Conservation (phyloP, 495 filamentous ascomycete species). For the Podospora bellae-mahoneyi region DNA sequence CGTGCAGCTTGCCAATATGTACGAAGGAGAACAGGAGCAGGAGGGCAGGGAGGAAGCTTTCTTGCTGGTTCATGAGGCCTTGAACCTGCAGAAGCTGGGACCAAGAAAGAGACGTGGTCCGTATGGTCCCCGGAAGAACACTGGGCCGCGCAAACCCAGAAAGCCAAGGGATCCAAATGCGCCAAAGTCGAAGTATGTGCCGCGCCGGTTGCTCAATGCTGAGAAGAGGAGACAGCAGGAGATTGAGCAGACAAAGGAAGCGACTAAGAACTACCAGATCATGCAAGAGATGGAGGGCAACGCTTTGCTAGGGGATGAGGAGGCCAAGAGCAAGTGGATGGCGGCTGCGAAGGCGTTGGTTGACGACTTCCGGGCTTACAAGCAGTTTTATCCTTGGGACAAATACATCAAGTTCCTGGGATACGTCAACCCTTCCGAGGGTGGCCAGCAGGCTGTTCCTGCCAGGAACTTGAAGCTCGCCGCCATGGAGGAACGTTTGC, state of each 20-base stretch:
- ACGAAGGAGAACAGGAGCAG: constrained; percentile 63
- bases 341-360: constrained; percentile 68
- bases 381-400: constrained; percentile 72
- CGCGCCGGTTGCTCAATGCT: constrained; percentile 37
- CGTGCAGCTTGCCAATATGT: constrained; percentile 73
- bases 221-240: constrained; percentile 39
- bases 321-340: constrained; percentile 65
- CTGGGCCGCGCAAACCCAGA: constrained; percentile 23
- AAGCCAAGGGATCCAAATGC: constrained; percentile 24
- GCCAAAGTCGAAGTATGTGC: constrained; percentile 31
- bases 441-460: constrained; percentile 43
- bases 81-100: constrained; percentile 48
- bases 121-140: constrained; percentile 20
- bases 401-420: constrained; percentile 67
- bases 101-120: constrained; percentile 20
- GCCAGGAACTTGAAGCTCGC: constrained; percentile 58
- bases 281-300: constrained; percentile 51
- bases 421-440: constrained; percentile 51
- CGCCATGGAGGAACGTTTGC: constrained; percentile 65
- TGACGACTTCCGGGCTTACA: constrained; percentile 74
- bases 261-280: constrained; percentile 55
- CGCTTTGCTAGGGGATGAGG: constrained; percentile 49
- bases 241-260: constrained; percentile 47
- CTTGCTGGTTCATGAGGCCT: constrained; percentile 67
- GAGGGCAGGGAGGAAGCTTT: constrained; percentile 61